Conservation (phyloP, 1,139 yeast species). For the Arxiozyma slooffiae region DNA sequence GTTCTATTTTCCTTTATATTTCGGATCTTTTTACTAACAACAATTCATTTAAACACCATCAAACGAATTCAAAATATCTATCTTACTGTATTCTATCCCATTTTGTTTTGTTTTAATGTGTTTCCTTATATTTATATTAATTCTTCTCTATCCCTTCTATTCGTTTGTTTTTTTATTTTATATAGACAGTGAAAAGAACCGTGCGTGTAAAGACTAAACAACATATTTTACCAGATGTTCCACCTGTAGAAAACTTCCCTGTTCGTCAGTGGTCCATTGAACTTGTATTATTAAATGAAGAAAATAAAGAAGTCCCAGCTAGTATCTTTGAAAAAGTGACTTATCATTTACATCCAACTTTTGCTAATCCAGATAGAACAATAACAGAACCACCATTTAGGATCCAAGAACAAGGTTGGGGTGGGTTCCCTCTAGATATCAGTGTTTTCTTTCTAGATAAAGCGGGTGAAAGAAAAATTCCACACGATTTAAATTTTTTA, state of each 20-base stretch:
- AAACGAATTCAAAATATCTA: neutral
- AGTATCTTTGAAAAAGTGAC: slow-evolving; percentile 84
- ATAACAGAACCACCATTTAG: slow-evolving; percentile 79
- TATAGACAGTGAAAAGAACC: slow-evolving; percentile 62
- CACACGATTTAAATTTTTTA: slow-evolving; percentile 81
- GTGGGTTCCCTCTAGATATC: slow-evolving; percentile 87
- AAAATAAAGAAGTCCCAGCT: slow-evolving; percentile 81
- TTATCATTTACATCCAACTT: slow-evolving; percentile 90
- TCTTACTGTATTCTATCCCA: no score
- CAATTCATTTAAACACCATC: no score
- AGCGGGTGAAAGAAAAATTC: slow-evolving; percentile 76
- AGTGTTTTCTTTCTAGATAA: slow-evolving; percentile 70
- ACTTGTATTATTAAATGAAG: slow-evolving; percentile 62
- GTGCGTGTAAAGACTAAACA: slow-evolving; percentile 84
- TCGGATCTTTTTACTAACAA: slow-evolving; percentile 1
- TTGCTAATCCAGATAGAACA: slow-evolving; percentile 75
- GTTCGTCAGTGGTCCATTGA: slow-evolving; percentile 89
- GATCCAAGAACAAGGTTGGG: slow-evolving; percentile 96
- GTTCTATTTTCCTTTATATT: no score
- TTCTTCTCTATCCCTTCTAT: no score
- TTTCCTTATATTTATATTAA: no score
- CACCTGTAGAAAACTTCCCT: slow-evolving; percentile 89
- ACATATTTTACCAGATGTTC: slow-evolving; percentile 70
- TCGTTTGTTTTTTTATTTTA: neutral
- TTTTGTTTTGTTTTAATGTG: neutral